Base-by-base conservation (phyloP, 2,329 filamentous ascomycete species). In the Colletotrichum theobromicola region DNA sequence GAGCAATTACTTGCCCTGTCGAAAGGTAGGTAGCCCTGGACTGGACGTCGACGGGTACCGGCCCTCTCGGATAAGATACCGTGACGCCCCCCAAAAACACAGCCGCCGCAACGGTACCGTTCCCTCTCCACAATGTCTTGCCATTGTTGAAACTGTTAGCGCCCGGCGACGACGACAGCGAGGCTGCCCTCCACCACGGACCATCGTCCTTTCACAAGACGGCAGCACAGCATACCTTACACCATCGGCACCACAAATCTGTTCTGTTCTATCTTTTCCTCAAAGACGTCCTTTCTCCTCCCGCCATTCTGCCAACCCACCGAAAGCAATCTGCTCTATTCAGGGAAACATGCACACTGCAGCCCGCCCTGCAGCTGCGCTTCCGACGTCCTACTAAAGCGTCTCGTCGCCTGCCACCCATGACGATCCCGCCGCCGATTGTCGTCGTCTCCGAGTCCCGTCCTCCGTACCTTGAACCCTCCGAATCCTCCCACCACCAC, bases 121-220 rank as follows among this genome's bases (percentile, higher is more conserved):
- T 75, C 35, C 34, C 68, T 72, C 68, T 63, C 72, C 72, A 50
- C 72, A 62, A 67, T 72, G 72, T 75, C 72, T 72, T 66, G 63
- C 42, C 9, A 61, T 55, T 74, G 53, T 74, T 74, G 71, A 74
- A 71, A 71, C 69, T 75, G 68, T 58, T 75, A 67, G 63, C 72
- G 32, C 57, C 65, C 68, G 60, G 53, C 61, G 53, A 42, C 67
- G 15, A 62, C 62, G 55, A 61, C 57, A 21, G 46, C 62, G 57
- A 72, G 68, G 62, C 72, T 72, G 68, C 67, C 68, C 46, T 61
- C 62, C 62, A 62, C 72, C 68, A 72, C 68, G 57, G 72, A 21
- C 72, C 68, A 75, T 75, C 63, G 30, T 55, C 42, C 72, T 75
- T 67, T 72, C 72, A 72, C 68, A 42, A 46, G 55, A 70, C 55